These are phyloP conservation scores for Blastosporella zonata DNA, from an alignment of 1,284 basidiomycete species.

Conservation along the genomic window DNA sequence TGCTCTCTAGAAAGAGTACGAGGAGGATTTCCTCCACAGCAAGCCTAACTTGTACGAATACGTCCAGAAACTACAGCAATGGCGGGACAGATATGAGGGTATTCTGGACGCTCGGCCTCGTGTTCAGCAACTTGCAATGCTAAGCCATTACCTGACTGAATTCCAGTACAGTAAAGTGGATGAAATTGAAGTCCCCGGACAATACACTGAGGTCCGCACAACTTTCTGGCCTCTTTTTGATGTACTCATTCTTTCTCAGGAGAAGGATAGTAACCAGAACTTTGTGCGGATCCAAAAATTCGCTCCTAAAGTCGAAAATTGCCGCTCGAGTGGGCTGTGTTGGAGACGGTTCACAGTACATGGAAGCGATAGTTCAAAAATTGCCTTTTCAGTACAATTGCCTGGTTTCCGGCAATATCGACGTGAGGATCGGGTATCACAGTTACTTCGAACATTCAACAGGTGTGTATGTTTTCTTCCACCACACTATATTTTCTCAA, in stretches of 20 bases:
- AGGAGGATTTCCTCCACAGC: conserved; percentile 86
- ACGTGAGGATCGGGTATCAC: conserved; percentile 91
- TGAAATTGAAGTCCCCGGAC: conserved; percentile 97
- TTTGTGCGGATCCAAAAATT: conserved; percentile 94
- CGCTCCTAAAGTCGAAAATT: conserved; percentile 87
- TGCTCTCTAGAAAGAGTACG: conserved; percentile 72
- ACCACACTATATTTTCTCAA: conserved; percentile 9
- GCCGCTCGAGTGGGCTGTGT: conserved; percentile 80
- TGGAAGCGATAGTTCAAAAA: conserved; percentile 88
- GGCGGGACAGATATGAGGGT: conserved; percentile 92
- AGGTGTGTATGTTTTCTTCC: conserved; percentile 49
- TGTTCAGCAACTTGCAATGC: conserved; percentile 83
- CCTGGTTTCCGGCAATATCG: conserved; percentile 87
- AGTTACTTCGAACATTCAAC: conserved; percentile 92
- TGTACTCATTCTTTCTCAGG: conserved; percentile 43
- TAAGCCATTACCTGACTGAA: conserved; percentile 94
- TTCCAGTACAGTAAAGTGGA: conserved; percentile 99
- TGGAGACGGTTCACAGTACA: conserved; percentile 91
- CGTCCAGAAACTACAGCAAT: conserved; percentile 85
- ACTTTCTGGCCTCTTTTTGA: not conserved
- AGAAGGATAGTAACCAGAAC: conserved; percentile 92
- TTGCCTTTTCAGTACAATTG: conserved; percentile 90
- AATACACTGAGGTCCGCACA: conserved; percentile 84
- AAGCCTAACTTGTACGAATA: conserved; percentile 87
- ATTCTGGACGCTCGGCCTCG: conserved; percentile 82